Evolutionary conservation across 306 rosid genomes (phyloP).

Genomic region (Cicer chorassanicum): DNA sequence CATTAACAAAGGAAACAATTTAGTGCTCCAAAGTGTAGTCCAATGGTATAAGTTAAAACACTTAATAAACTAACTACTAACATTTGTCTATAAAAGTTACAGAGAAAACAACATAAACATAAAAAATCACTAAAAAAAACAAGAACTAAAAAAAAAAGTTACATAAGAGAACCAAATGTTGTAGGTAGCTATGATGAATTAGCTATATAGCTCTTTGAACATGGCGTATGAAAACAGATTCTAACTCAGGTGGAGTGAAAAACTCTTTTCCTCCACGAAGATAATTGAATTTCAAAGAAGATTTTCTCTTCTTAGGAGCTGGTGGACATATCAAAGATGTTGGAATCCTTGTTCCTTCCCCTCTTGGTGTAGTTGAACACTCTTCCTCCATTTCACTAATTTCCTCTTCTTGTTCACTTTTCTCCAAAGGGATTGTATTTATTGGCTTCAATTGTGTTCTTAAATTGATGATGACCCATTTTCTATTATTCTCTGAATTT

Average conservation of each 20-base stretch:
- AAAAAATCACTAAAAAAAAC: background rate
- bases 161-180: slow-evolving; percentile 30
- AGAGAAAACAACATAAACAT: slow-evolving; percentile 33
- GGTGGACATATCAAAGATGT: slow-evolving; percentile 72
- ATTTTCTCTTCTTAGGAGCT: slow-evolving; percentile 73
- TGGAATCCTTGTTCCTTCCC: slow-evolving; percentile 66
- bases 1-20: slow-evolving; percentile 40
- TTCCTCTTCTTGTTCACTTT: slow-evolving; percentile 34
- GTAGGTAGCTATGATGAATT: slow-evolving; percentile 34
- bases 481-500: slow-evolving; percentile 53
- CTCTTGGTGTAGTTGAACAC: slow-evolving; percentile 74
- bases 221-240: slow-evolving; percentile 73
- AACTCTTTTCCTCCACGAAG: slow-evolving; percentile 58
- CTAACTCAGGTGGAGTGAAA: slow-evolving; percentile 83
- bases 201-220: slow-evolving; percentile 56
- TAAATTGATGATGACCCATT: slow-evolving; percentile 64
- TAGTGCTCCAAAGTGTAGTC: background rate
- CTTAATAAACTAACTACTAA: no score
- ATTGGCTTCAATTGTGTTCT: slow-evolving; percentile 72
- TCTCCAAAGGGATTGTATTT: slow-evolving; percentile 50
- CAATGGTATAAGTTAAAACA: no score
- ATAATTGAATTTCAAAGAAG: slow-evolving; percentile 67
- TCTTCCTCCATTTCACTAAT: slow-evolving; percentile 43
- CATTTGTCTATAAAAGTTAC: no score
- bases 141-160: background rate